Evolutionary conservation across 805 yeast genomes (phyloP), one percentile per base, ranked within the genome.

Genomic region (Myxozyma geophila): DNA sequence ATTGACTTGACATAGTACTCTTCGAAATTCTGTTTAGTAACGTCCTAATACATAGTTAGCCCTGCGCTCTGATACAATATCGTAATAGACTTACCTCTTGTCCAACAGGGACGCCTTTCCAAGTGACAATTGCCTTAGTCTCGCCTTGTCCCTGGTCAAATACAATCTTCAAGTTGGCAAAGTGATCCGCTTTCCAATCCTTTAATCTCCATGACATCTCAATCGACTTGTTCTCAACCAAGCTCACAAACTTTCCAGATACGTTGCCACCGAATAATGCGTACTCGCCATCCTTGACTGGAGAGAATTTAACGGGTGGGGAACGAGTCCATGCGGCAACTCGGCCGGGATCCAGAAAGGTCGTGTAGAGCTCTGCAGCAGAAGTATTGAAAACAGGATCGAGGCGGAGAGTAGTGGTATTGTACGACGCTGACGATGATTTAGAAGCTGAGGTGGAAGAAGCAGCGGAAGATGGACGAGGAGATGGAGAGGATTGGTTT

Each of bases 251-350:
- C 72, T 85, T 84, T 58, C 97, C 96, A 17, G 82, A 75, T 58
- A 95, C 87, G 64, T 91, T 90, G 15, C 98, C 98, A 13, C 96
- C 96, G 74, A 95, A 95, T 62, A 95, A 75, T 37, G 82, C 81
- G 77, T 86, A 92, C 53, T 79, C 79, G 1, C 88, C 81, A 5
- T 89, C 90, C 57, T 81, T 89, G 50, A 72, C 75, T 65, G 89
- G 80, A 71, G 82, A 83, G 58, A 90, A 82, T 49, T 49, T 36
- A 74, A 76, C 55, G 85, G 92, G 74, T 43, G 84, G 79, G 0
- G 96, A 85, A 63, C 97, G 85, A 0, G 96, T 82, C 98, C 98
- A 95, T 0, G 92, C 92, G n/a, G 87, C 85, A 13, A 95, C 87
- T 67, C 96, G 81, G 55, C 84, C 84, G 33, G 89, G 89, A 63